A percentile compares a stretch with the other conserved stretches of the same genome.
phyloP scores from a whole-genome alignment of 2,329 filamentous ascomycete species.

The Falciphora oryzae region DNA sequence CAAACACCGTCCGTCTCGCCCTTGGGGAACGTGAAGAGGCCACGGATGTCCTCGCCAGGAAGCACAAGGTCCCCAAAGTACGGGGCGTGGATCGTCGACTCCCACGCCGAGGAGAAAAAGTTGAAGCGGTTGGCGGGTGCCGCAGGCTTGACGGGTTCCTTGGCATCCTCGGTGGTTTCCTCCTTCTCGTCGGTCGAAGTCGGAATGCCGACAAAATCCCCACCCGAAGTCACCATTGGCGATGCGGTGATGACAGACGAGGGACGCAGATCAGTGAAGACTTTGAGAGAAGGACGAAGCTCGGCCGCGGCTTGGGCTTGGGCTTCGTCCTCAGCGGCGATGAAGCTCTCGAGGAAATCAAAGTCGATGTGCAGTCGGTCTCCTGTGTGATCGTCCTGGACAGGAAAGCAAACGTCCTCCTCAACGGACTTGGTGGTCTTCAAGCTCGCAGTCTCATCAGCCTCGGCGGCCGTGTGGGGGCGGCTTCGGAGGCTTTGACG shows the following conservation, averaged over 20 bases:
- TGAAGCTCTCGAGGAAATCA: conserved; percentile 89
- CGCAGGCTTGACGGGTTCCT: conserved; percentile 28
- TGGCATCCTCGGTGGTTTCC: conserved; percentile 25
- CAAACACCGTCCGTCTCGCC: conserved; percentile 75
- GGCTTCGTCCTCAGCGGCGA: conserved; percentile 53
- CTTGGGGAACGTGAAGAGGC: conserved; percentile 68
- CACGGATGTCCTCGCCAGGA: conserved; percentile 82
- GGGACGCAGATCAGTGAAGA: conserved; percentile 58
- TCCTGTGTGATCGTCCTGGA: conserved; percentile 60
- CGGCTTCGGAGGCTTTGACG: conserved; percentile 49
- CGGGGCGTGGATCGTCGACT: conserved; percentile 86
- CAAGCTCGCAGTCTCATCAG: conserved; percentile 54
- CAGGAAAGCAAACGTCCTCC: conserved; percentile 84
- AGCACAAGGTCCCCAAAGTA: conserved; percentile 85
- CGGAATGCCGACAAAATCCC: conserved; percentile 43
- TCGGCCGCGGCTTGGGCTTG: conserved; percentile 39
- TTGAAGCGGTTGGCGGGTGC: conserved; percentile 69
- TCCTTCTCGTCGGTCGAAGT: conserved; percentile 44
- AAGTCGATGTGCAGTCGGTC: conserved; percentile 83
- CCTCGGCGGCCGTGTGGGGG: conserved; percentile 47
- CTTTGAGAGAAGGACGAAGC: conserved; percentile 38
- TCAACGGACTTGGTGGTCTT: conserved; percentile 67
- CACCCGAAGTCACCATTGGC: conserved; percentile 45
- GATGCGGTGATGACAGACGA: conserved; percentile 22
- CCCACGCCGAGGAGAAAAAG: conserved; percentile 93